Percentiles rank a stretch among this genome's conserved stretches.
Evolutionary conservation across 495 filamentous ascomycete genomes (phyloP).

Genomic region (Neurospora sublineolata): DNA sequence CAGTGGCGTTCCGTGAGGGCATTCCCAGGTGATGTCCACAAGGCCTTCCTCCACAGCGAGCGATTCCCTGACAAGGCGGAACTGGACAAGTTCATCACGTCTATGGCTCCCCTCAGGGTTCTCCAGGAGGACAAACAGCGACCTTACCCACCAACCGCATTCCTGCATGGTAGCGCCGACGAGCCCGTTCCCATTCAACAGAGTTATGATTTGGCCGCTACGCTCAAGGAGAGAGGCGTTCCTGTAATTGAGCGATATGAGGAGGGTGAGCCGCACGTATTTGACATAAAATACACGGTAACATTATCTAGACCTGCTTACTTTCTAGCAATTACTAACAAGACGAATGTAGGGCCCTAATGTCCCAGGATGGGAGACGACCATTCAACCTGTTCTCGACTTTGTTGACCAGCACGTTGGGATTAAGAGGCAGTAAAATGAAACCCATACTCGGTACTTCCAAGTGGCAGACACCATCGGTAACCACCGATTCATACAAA

Average conservation of each 20-base stretch:
- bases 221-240: constrained; percentile 9
- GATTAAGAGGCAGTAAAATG: neutral
- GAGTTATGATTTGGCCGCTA: constrained; percentile 11
- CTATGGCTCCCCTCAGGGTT: constrained; percentile 10
- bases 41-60: constrained; percentile 15
- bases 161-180: constrained; percentile 18
- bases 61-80: constrained; percentile 10
- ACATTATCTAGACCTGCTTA: neutral
- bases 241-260: constrained; percentile 16
- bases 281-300: constrained; percentile 19
- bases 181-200: constrained; percentile 12
- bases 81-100: constrained; percentile 7
- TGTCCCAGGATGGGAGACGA: constrained; percentile 14
- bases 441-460: neutral
- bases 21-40: constrained; percentile 1
- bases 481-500: neutral
- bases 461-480: neutral
- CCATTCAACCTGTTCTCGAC: constrained; percentile 16
- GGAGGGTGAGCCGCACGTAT: constrained; percentile 13
- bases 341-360: neutral
- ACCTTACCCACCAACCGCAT: constrained; percentile 17
- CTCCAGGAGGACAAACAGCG: constrained; percentile 4
- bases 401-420: constrained; percentile 14
- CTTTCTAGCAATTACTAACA: neutral
- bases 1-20: constrained; percentile 5